Conservation (phyloP, 1,284 basidiomycete genomes). For the Cutaneotrichosporon curvatum region DNA sequence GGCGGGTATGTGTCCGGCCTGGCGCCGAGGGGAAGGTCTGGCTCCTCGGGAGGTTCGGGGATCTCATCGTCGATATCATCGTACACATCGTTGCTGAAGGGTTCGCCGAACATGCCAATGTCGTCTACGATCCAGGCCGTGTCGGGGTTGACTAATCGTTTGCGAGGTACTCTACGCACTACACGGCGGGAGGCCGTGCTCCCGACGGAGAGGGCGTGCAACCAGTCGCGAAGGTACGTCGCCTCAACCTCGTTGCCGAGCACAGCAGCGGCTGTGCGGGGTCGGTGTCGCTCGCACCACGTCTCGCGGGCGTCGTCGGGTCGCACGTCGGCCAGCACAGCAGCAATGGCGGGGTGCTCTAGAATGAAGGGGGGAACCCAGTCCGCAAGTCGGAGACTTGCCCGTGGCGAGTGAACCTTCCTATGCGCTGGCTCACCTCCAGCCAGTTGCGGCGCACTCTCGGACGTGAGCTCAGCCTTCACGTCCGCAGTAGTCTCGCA, state of each 20-base stretch:
- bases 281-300: constrained; percentile 75
- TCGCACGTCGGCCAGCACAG: constrained; percentile 8
- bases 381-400: neutral
- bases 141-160: constrained; percentile 16
- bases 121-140: constrained; percentile 46
- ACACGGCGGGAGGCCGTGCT: constrained; percentile 35
- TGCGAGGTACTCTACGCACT: constrained; percentile 23
- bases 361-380: constrained; percentile 14
- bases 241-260: constrained; percentile 73
- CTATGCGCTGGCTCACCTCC: neutral
- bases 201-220: constrained; percentile 60
- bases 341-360: constrained; percentile 28
- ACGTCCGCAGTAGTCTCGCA: no score
- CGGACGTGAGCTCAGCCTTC: no score
- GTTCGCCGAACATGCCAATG: constrained; percentile 29
- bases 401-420: neutral
- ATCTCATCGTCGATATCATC: constrained; percentile 26
- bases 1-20: constrained; percentile 28
- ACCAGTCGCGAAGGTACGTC: constrained; percentile 72
- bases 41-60: constrained; percentile 20
- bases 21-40: constrained; percentile 14
- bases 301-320: constrained; percentile 46
- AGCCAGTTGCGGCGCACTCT: neutral
- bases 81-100: constrained; percentile 19
- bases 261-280: constrained; percentile 63